Evolutionary conservation across 1,284 basidiomycete genomes (phyloP).

Genomic region (Cutaneotrichosporon sp.): DNA sequence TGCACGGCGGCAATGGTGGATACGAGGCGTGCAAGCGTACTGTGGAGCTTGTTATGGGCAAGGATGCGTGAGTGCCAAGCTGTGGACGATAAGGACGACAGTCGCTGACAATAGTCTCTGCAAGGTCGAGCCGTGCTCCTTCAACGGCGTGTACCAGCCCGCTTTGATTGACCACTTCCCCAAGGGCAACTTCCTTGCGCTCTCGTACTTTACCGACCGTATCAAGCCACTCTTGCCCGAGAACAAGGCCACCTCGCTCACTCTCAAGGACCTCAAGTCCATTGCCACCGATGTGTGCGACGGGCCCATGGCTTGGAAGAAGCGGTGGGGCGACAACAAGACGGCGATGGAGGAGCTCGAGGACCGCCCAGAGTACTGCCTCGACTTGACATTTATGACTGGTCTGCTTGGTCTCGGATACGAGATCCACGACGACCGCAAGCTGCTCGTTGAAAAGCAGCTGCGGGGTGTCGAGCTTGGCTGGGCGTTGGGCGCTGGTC

Average conservation of each 20-base stretch:
- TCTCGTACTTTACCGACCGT: constrained; percentile 98
- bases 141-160: constrained; percentile 96
- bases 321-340: constrained; percentile 48
- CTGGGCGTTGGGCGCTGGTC: constrained; percentile 84
- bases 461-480: constrained; percentile 88
- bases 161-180: constrained; percentile 86
- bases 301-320: constrained; percentile 61
- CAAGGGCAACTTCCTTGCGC: constrained; percentile 68
- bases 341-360: constrained; percentile 68
- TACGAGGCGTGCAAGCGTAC: constrained; percentile 82
- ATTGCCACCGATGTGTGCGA: constrained; percentile 68
- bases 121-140: constrained; percentile 85
- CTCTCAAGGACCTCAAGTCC: constrained; percentile 59
- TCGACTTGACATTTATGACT: constrained; percentile 95
- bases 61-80: constrained; percentile 71
- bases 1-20: constrained; percentile 73
- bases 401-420: constrained; percentile 74
- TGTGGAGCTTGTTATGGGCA: constrained; percentile 88
- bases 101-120: constrained; percentile 60
- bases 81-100: too few relatives aligned
- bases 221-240: constrained; percentile 68
- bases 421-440: constrained; percentile 65
- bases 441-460: constrained; percentile 79
- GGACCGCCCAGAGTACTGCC: constrained; percentile 85
- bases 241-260: constrained; percentile 47